These are phyloP conservation scores for Citrus hindsii DNA, from an alignment of 345 rosid species.

Conservation along the genomic window DNA sequence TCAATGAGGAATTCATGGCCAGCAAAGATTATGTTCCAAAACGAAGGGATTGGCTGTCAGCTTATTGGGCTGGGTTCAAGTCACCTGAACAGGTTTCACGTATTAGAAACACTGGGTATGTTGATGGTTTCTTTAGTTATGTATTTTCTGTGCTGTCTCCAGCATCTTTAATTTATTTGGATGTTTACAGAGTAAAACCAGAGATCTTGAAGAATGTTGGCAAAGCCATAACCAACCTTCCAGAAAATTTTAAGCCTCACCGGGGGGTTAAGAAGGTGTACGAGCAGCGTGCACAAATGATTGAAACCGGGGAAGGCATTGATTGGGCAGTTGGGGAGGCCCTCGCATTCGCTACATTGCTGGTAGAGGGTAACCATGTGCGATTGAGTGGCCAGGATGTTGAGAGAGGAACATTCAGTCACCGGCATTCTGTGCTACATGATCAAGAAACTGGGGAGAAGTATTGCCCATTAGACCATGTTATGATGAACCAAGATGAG, in stretches of 20 bases:
- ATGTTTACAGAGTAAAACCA: constrained; percentile 62
- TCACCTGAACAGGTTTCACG: constrained; percentile 83
- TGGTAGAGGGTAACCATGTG: constrained; percentile 89
- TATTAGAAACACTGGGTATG: constrained; percentile 71
- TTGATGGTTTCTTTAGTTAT: not conserved
- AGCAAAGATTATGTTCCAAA: constrained; percentile 73
- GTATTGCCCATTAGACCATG: constrained; percentile 77
- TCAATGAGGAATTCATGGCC: constrained; percentile 65
- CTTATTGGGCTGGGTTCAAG: constrained; percentile 78
- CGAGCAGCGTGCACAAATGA: constrained; percentile 73
- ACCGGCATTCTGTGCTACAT: constrained; percentile 72
- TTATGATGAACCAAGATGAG: constrained; percentile 60
- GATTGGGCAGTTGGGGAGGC: constrained; percentile 90
- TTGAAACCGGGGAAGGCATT: constrained; percentile 78
- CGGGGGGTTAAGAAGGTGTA: constrained; percentile 77
- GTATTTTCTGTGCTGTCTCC: not conserved
- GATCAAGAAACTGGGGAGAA: constrained; percentile 72
- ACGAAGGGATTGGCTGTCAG: constrained; percentile 77
- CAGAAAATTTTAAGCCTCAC: constrained; percentile 75
- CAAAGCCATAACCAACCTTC: constrained; percentile 63
- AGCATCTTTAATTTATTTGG: constrained; percentile 5
- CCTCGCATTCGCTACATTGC: constrained; percentile 71
- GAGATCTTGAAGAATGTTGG: constrained; percentile 85
- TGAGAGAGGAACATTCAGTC: constrained; percentile 86
- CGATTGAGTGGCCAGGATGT: constrained; percentile 92